Base-by-base conservation (phyloP, 2,329 filamentous ascomycete genomes). In the Tothia fuscella region DNA sequence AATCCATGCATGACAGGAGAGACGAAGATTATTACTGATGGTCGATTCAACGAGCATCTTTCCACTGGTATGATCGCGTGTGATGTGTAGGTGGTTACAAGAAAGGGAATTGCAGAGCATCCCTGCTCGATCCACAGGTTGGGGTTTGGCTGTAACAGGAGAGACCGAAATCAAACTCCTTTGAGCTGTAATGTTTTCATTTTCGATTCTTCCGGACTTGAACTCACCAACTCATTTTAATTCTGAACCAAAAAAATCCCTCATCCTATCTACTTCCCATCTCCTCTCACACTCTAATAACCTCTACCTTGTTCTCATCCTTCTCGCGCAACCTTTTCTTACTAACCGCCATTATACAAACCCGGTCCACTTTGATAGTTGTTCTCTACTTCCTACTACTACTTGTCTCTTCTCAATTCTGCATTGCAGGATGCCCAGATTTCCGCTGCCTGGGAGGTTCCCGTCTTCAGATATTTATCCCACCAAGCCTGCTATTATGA, bases 221-320 rank as follows among this genome's bases (percentile, higher is more conserved):
- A n/a, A n/a, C 42, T 31, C 21, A 37, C 44, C 24, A 47, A 38
- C 25, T 44, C 28, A 28, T 47, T 47, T 36, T 47, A 47, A 35
- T 30, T 38, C 42, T 22, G 45, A 28, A 47, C 45, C 42, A 30
- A 13, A 39, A 37, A 39, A 38, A 47, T n/a, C n/a, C n/a, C n/a
- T n/a, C n/a, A n/a, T n/a, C n/a, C n/a, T n/a, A n/a, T n/a, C n/a
- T n/a, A n/a, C n/a, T n/a, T n/a, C n/a, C n/a, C n/a, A n/a, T n/a
- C n/a, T n/a, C n/a, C n/a, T n/a, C n/a, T n/a, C n/a, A n/a, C n/a
- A n/a, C n/a, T n/a, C n/a, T n/a, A n/a, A n/a, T n/a, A n/a, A n/a
- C n/a, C n/a, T n/a, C n/a, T n/a, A n/a, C n/a, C n/a, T n/a, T n/a
- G n/a, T n/a, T n/a, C n/a, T n/a, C n/a, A n/a, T n/a, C n/a, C n/a